Base-by-base conservation (phyloP, 176 grass and related monocot genomes). In the Aegilops tauschii region DNA sequence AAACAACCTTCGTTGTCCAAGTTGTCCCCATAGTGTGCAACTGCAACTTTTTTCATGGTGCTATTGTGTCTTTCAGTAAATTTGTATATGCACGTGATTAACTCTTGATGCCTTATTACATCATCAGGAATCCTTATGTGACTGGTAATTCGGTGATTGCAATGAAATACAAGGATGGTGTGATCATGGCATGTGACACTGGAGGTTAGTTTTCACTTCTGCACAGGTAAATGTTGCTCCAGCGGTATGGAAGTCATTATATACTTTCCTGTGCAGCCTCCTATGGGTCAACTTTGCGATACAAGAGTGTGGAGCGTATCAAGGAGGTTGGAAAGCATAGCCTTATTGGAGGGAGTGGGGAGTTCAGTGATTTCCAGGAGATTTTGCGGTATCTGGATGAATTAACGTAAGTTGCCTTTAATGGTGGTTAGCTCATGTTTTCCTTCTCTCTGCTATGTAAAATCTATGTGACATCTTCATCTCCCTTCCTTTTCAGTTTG, bases 321-420 rank as follows among this genome's bases (percentile, higher is more conserved):
- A 99, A 97, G 90, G 30, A 80, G 4, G 91, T 99, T 78, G 97
- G 97, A 59, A 94, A 93, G 78, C 94, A 99, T 83, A 94, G 94
- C 87, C 83, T 99, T 88, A 92, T 99, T 87, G 97, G 97, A 81
- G 97, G 80, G 75, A 96, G 94, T 69, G 97, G 94, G 71, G 97
- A 99, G 87, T 94, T 93, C 61, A 99, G 97, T 76, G 97, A 99
- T 78, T 99, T 99, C 72, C 97, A 99, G 85, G 97, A 99, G 87
- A 99, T 99, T 68, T 70, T 99, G 83, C 92, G 92, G 73, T 99
- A 94, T 89, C 88, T 99, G 70, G 97, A 99, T 87, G 97, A 99
- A 79, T 80, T 99, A 62, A 94, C 93, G 94, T 99, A 92, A 92
- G 94, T 88, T 80, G 20, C 3, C 49, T 39, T 69, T 64, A 63